phyloP scores from a whole-genome alignment of 768 basidiomycete species.

The Naematelia aurantialba region DNA sequence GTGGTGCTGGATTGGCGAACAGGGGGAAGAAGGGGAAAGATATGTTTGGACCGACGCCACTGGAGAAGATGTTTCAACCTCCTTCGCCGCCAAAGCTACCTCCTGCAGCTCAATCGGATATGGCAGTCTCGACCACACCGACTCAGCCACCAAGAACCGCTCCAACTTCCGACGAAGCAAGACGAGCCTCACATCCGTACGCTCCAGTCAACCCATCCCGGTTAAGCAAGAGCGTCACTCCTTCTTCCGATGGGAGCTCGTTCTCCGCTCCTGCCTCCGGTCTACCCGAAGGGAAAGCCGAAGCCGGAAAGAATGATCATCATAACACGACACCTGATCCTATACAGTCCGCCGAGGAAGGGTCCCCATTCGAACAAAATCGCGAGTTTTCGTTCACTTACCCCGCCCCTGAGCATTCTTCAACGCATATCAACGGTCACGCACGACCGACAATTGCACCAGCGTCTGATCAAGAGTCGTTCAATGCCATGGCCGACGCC shows the following conservation, averaged over 20 bases:
- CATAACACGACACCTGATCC: background rate
- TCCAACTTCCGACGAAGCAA: slow-evolving; percentile 17
- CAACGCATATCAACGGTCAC: background rate
- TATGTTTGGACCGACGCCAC: slow-evolving; percentile 79
- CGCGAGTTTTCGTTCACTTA: slow-evolving; percentile 35
- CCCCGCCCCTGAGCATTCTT: slow-evolving; percentile 14
- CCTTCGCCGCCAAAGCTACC: slow-evolving; percentile 65
- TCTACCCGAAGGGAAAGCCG: too few species aligned
- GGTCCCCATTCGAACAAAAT: slow-evolving; percentile 32
- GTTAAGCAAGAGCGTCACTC: slow-evolving; percentile 46
- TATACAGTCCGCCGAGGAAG: slow-evolving; percentile 26
- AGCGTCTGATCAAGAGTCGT: background rate
- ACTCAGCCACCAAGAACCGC: slow-evolving; percentile 45
- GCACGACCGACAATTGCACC: background rate
- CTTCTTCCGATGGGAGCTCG: slow-evolving; percentile 20
- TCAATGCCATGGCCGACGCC: slow-evolving; percentile 7
- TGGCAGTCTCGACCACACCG: slow-evolving; percentile 10
- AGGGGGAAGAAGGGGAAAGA: slow-evolving; percentile 33
- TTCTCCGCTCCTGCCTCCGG: slow-evolving; percentile 11
- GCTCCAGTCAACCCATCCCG: slow-evolving; percentile 44
- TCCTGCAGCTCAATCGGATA: background rate
- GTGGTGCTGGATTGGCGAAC: slow-evolving; percentile 30
- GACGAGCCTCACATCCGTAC: slow-evolving; percentile 40
- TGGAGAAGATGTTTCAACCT: slow-evolving; percentile 91
- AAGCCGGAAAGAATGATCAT: background rate